These are phyloP conservation scores for Spencermartinsiella europaea DNA, from an alignment of 805 yeast genomes.

Conservation along the genomic window DNA sequence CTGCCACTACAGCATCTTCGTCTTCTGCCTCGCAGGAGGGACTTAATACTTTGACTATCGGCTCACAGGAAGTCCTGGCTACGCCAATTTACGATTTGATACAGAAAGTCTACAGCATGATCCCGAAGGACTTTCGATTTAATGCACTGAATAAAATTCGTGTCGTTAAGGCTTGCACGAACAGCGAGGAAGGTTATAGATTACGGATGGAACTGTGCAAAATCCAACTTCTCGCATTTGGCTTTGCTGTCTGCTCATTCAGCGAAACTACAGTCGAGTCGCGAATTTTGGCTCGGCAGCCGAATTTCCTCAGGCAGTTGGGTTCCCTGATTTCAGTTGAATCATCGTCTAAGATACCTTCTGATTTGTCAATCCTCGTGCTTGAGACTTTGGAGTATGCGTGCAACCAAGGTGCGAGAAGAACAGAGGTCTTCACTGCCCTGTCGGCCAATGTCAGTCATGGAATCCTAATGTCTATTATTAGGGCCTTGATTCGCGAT, in stretches of 20 bases:
- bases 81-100: slow-evolving; percentile 28
- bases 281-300: slow-evolving; percentile 64
- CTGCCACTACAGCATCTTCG: background rate
- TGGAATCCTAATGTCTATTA: slow-evolving; percentile 69
- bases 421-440: slow-evolving; percentile 69
- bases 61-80: slow-evolving; percentile 53
- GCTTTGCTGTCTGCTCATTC: slow-evolving; percentile 54
- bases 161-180: slow-evolving; percentile 62
- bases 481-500: slow-evolving; percentile 56
- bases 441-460: slow-evolving; percentile 84
- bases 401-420: slow-evolving; percentile 61
- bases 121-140: slow-evolving; percentile 59
- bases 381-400: slow-evolving; percentile 64
- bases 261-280: slow-evolving; percentile 57
- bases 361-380: slow-evolving; percentile 53
- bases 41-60: slow-evolving; percentile 44
- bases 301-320: slow-evolving; percentile 61
- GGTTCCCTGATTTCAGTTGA: slow-evolving; percentile 73
- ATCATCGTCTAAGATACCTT: slow-evolving; percentile 40
- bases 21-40: slow-evolving; percentile 32
- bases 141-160: slow-evolving; percentile 58
- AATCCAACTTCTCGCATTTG: slow-evolving; percentile 62
- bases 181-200: slow-evolving; percentile 46
- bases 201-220: slow-evolving; percentile 56
- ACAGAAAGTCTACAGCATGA: slow-evolving; percentile 15